Conservation (phyloP, 768 basidiomycete genomes). For the Goffeauzyma gilvescens region DNA sequence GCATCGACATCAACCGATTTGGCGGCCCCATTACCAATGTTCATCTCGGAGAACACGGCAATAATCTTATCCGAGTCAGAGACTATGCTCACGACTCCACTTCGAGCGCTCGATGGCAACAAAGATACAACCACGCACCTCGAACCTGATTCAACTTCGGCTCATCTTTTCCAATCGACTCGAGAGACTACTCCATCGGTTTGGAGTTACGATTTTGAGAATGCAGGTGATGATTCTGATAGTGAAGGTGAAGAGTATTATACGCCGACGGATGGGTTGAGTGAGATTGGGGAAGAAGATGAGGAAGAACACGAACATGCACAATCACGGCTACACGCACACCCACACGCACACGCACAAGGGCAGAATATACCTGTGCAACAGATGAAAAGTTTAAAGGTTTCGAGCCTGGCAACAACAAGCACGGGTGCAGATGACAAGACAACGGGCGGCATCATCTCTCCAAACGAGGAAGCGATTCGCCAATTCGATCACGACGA, state of each 20-base stretch:
- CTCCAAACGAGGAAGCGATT: too few relatives aligned
- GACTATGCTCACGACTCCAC: neutral
- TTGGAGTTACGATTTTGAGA: conserved; percentile 21
- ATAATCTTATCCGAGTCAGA: neutral
- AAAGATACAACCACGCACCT: neutral
- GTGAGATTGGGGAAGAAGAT: conserved; percentile 29
- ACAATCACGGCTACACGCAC: too few relatives aligned
- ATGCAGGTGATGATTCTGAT: conserved; percentile 20
- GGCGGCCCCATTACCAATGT: neutral
- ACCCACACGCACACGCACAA: too few relatives aligned
- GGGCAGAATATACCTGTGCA: too few relatives aligned
- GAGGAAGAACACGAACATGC: conserved; percentile 23
- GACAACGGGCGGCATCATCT: too few relatives aligned
- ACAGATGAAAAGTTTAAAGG: too few relatives aligned
- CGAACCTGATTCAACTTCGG: neutral
- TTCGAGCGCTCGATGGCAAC: neutral
- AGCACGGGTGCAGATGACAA: too few relatives aligned
- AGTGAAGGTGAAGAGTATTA: conserved; percentile 20
- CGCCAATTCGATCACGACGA: too few relatives aligned
- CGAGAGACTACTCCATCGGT: conserved; percentile 8
- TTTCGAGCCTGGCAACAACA: too few relatives aligned
- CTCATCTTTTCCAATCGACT: neutral
- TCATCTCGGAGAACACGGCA: too few relatives aligned
- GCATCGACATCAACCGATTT: neutral
- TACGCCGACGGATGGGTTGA: conserved; percentile 28